A percentile compares a stretch with the other conserved stretches of the same genome.
Evolutionary conservation across 768 basidiomycete species (phyloP).

Genomic region (Pholiota molesta): DNA sequence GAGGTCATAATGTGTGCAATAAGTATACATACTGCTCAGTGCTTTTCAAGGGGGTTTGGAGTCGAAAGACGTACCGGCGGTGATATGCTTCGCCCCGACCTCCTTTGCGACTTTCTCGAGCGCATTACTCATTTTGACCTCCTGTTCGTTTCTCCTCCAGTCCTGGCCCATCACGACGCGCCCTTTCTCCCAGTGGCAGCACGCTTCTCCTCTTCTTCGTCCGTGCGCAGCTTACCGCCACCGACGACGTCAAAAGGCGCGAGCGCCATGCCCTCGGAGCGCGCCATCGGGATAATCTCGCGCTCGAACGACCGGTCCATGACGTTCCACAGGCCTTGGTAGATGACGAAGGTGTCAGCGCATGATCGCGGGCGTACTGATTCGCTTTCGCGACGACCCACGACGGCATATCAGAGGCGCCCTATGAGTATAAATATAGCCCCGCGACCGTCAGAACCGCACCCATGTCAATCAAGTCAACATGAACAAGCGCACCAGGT

Average conservation of each 20-base stretch:
- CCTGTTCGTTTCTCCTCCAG: not conserved
- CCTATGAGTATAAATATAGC: constrained; percentile 23
- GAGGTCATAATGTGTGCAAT: not conserved
- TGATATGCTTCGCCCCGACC: not conserved
- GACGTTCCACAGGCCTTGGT: constrained; percentile 51
- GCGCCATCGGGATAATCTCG: constrained; percentile 52
- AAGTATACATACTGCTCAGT: no score
- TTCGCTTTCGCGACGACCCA: constrained; percentile 54
- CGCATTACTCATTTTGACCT: not conserved
- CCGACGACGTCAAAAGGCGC: constrained; percentile 36
- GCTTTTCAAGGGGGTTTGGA: no score
- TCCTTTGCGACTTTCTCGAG: not conserved
- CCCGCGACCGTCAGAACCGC: no score
- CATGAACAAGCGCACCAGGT: constrained; percentile 14
- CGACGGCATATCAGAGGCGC: constrained; percentile 45
- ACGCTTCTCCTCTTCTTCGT: constrained; percentile 42
- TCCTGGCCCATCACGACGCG: not conserved
- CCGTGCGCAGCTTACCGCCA: constrained; percentile 52
- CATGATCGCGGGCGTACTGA: constrained; percentile 51
- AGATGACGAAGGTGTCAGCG: constrained; percentile 52
- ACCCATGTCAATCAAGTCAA: no score
- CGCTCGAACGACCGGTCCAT: constrained; percentile 52
- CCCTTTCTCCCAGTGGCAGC: constrained; percentile 30
- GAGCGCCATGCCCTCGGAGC: constrained; percentile 41
- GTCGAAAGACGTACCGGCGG: not conserved